Evolutionary conservation across 75 land plant species (phyloP).

Genomic region (Azolla pinnata): DNA sequence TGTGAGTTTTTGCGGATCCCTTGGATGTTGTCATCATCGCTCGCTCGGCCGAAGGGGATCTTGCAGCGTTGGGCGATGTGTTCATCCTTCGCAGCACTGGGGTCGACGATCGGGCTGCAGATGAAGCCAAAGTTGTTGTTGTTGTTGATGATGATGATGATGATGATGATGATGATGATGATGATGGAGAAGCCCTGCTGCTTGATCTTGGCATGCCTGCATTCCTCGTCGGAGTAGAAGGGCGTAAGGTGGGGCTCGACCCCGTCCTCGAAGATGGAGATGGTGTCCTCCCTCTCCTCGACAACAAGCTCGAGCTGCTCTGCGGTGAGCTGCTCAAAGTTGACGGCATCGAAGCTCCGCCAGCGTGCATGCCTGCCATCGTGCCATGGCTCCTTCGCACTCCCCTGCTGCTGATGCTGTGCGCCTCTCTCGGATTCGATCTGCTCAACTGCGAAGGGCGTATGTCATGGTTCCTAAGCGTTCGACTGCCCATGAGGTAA

Average conservation of each 20-base stretch:
- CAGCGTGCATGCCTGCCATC: background rate
- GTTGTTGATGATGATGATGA: too few species aligned
- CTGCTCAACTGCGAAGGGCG: background rate
- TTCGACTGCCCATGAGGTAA: background rate
- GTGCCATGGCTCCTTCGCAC: too few species aligned
- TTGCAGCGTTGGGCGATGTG: background rate
- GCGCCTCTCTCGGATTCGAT: background rate
- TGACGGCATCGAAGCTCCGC: background rate
- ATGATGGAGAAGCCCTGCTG: too few species aligned
- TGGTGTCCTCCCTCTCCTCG: background rate
- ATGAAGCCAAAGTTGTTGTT: background rate
- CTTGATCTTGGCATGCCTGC: too few species aligned
- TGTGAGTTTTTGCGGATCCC: too few species aligned
- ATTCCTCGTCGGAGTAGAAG: background rate
- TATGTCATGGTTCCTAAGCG: background rate
- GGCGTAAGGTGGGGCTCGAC: background rate
- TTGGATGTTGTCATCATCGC: background rate
- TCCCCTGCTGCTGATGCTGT: conserved; percentile 4
- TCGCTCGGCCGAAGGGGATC: conserved; percentile 1
- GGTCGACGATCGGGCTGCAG: conserved; percentile 1
- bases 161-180: too few species aligned
- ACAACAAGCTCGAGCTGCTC: background rate
- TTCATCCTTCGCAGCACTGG: background rate
- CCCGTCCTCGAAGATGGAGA: background rate
- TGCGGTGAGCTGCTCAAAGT: background rate